Conservation (phyloP, 2,329 filamentous ascomycete species). For the Nemania sp. region DNA sequence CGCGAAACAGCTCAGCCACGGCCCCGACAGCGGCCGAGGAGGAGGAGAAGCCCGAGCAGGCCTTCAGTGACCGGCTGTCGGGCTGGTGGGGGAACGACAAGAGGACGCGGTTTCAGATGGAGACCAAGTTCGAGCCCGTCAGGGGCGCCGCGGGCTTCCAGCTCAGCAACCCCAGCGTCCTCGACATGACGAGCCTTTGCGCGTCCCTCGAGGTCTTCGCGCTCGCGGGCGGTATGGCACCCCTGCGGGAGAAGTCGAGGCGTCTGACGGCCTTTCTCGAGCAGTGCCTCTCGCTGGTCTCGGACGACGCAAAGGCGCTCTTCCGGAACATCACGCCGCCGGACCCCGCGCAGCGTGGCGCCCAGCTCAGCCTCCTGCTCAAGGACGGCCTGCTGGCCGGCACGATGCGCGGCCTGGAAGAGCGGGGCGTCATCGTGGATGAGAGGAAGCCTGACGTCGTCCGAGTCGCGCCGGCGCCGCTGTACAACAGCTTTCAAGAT, state of each 20-base stretch:
- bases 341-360: slow-evolving; percentile 67
- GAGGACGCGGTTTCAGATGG: slow-evolving; percentile 72
- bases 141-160: slow-evolving; percentile 77
- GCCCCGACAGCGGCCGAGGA: slow-evolving; percentile 40
- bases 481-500: slow-evolving; percentile 75
- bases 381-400: slow-evolving; percentile 62
- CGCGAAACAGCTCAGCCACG: slow-evolving; percentile 58
- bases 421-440: slow-evolving; percentile 69
- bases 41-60: slow-evolving; percentile 38
- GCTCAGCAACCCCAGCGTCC: slow-evolving; percentile 73
- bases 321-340: slow-evolving; percentile 69
- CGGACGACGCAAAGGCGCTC: slow-evolving; percentile 40
- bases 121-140: slow-evolving; percentile 73
- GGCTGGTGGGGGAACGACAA: slow-evolving; percentile 85
- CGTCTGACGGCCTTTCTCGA: slow-evolving; percentile 72
- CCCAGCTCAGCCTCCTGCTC: slow-evolving; percentile 70
- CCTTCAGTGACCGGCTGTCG: slow-evolving; percentile 61
- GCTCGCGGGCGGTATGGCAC: slow-evolving; percentile 62
- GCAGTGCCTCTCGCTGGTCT: slow-evolving; percentile 53
- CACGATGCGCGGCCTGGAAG: slow-evolving; percentile 65
- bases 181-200: slow-evolving; percentile 73
- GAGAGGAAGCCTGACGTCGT: slow-evolving; percentile 77
- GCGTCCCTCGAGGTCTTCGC: slow-evolving; percentile 74
- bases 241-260: slow-evolving; percentile 68
- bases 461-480: slow-evolving; percentile 71